Evolutionary conservation across 345 rosid species (phyloP).

Genomic region (Boechera stricta): DNA sequence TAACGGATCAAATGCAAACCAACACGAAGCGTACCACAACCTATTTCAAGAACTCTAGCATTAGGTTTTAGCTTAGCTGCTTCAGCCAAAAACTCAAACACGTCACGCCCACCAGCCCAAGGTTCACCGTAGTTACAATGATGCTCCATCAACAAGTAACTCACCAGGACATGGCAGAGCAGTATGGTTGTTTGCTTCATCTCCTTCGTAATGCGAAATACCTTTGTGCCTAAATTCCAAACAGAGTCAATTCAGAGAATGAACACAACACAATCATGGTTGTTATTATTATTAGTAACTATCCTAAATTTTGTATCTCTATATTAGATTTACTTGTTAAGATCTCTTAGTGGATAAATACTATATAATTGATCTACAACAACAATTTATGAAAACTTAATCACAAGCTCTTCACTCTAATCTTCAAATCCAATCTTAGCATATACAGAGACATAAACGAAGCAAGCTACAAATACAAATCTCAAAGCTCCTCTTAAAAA

Average conservation of each 20-base stretch:
- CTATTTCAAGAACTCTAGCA: conserved; percentile 82
- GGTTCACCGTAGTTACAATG: conserved; percentile 98
- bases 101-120: conserved; percentile 96
- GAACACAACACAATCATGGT: neutral
- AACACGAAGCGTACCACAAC: conserved; percentile 90
- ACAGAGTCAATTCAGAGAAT: neutral
- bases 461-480: neutral
- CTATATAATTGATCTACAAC: no score
- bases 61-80: conserved; percentile 54
- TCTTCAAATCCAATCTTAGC: no score
- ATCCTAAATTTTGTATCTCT: neutral
- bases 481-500: neutral
- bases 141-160: conserved; percentile 91
- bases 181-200: conserved; percentile 63
- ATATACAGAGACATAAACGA: neutral
- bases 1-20: conserved; percentile 86
- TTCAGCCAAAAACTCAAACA: conserved; percentile 89
- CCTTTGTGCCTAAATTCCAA: conserved; percentile 70
- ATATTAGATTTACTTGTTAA: no score
- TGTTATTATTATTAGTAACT: no score
- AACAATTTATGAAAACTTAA: no score
- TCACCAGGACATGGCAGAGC: conserved; percentile 89
- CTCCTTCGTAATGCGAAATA: conserved; percentile 58
- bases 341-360: no score
- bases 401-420: no score